phyloP scores from a whole-genome alignment of 2,329 filamentous ascomycete genomes.

The Aspergillus sp. region DNA sequence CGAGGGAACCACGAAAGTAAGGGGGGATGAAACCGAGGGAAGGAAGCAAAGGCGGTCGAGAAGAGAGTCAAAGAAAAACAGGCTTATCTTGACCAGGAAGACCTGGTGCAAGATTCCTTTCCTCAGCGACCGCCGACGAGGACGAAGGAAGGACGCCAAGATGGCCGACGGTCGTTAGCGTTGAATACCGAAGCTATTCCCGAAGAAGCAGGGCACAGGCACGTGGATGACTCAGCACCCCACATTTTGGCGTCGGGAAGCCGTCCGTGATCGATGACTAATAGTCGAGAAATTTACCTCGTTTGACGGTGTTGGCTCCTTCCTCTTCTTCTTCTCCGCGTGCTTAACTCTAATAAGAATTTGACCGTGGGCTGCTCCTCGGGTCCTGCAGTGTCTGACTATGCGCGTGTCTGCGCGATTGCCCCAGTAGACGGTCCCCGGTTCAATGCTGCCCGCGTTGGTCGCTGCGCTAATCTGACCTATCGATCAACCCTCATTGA shows the following conservation, averaged over 20 bases:
- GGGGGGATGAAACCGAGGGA: neutral
- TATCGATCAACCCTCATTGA: neutral
- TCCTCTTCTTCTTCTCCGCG: neutral
- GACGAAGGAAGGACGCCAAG: neutral
- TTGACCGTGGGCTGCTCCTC: neutral
- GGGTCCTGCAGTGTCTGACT: neutral
- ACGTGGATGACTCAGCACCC: slow-evolving; percentile 2
- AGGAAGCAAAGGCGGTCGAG: neutral
- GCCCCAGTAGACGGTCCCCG: neutral
- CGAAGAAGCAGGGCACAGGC: neutral
- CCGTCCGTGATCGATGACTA: neutral
- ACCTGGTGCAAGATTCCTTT: neutral
- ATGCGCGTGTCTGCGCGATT: slow-evolving; percentile 4
- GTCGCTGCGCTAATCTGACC: slow-evolving; percentile 4
- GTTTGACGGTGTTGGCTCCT: neutral
- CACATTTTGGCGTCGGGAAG: neutral
- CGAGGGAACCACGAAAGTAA: neutral
- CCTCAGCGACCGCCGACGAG: neutral
- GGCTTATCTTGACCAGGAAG: neutral
- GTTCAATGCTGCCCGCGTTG: slow-evolving; percentile 7
- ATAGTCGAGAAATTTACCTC: neutral
- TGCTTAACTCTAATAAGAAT: neutral
- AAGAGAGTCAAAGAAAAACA: neutral
- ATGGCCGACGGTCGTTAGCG: neutral
- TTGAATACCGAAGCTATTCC: neutral